Evolutionary conservation across 2,329 filamentous ascomycete species (phyloP).

Genomic region (Shiraia bambusicola): DNA sequence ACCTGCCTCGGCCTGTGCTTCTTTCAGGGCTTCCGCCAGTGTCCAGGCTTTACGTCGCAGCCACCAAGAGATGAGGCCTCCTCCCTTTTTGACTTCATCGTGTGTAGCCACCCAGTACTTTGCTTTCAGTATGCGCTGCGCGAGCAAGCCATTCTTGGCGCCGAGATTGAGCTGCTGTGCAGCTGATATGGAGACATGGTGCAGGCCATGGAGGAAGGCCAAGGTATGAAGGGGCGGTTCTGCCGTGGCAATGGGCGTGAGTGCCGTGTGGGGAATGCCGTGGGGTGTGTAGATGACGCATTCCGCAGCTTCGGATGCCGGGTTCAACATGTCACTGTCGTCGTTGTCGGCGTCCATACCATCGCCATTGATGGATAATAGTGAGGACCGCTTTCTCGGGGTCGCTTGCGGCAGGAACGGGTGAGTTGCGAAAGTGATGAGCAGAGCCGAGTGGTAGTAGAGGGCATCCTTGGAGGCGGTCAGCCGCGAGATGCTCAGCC

Average conservation of each 20-base stretch:
- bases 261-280: constrained; percentile 54
- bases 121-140: constrained; percentile 55
- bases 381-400: constrained; percentile 33
- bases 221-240: constrained; percentile 54
- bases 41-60: constrained; percentile 48
- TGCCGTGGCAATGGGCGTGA: constrained; percentile 49
- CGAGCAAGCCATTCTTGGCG: constrained; percentile 61
- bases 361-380: constrained; percentile 9
- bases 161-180: constrained; percentile 64
- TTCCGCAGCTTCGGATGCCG: constrained; percentile 46
- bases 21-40: constrained; percentile 51
- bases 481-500: constrained; percentile 63
- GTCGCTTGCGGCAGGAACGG: constrained; percentile 29
- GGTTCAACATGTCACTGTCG: constrained; percentile 15
- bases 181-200: constrained; percentile 57
- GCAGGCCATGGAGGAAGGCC: constrained; percentile 64
- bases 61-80: constrained; percentile 57
- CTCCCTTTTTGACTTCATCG: constrained; percentile 63
- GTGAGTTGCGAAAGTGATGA: constrained; percentile 56
- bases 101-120: constrained; percentile 68
- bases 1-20: constrained; percentile 50
- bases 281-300: constrained; percentile 66
- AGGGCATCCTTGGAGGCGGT: constrained; percentile 57
- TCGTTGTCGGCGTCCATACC: constrained; percentile 32
- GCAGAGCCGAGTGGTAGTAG: constrained; percentile 60